These are phyloP conservation scores for Colletotrichum echinochloae DNA, from an alignment of 2,329 filamentous ascomycete genomes.

Conservation along the genomic window DNA sequence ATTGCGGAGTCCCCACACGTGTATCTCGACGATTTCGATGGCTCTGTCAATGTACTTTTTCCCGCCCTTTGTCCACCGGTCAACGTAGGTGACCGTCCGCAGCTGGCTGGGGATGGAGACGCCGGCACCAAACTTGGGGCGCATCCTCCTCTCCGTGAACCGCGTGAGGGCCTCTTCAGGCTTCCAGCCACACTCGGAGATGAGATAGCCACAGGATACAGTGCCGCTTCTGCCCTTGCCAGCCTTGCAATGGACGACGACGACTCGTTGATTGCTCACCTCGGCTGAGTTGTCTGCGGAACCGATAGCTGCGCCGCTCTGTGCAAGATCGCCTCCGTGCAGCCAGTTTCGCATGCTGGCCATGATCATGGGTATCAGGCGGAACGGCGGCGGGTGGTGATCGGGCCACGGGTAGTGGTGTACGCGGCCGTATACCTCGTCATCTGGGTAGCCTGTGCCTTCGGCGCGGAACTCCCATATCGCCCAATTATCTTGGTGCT, in stretches of 20 bases:
- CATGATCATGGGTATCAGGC: conserved; percentile 88
- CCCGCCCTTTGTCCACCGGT: conserved; percentile 80
- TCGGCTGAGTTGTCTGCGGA: conserved; percentile 42
- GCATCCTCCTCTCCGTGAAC: conserved; percentile 87
- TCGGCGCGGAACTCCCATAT: conserved; percentile 99
- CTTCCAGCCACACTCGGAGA: conserved; percentile 80
- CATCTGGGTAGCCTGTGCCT: conserved; percentile 94
- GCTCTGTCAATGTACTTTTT: conserved; percentile 86
- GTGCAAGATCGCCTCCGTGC: conserved; percentile 59
- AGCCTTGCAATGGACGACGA: conserved; percentile 96
- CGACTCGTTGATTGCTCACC: conserved; percentile 68
- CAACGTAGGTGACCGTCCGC: conserved; percentile 88
- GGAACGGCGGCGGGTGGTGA: conserved; percentile 95
- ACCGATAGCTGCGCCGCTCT: conserved; percentile 34
- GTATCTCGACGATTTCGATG: conserved; percentile 88
- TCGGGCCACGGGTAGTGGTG: conserved; percentile 97
- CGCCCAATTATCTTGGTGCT: conserved; percentile 86
- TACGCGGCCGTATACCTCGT: conserved; percentile 85
- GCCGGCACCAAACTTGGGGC: conserved; percentile 86
- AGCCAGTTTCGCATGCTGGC: conserved; percentile 94
- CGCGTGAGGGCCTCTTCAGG: conserved; percentile 64
- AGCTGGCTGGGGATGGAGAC: conserved; percentile 94
- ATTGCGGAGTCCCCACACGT: conserved; percentile 87
- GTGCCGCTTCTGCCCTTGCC: conserved; percentile 95
- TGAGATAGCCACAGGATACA: conserved; percentile 87